These are phyloP conservation scores for Pestalotiopsis sp. DNA, from an alignment of 2,329 filamentous ascomycete genomes.

Conservation along the genomic window DNA sequence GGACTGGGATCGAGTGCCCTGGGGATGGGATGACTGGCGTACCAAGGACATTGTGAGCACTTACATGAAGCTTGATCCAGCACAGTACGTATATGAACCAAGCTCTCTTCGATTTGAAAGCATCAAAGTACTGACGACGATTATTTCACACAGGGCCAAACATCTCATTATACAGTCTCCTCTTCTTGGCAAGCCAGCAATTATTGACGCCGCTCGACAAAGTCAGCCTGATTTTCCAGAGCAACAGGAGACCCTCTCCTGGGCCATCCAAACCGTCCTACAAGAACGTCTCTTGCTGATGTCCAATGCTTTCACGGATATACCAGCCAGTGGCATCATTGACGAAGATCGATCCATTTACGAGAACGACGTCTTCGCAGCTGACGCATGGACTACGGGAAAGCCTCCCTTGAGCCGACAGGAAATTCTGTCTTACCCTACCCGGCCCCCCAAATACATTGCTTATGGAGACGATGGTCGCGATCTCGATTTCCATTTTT, in stretches of 20 bases:
- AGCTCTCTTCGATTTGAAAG: not conserved
- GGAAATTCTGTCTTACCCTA: constrained; percentile 21
- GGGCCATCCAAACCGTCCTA: constrained; percentile 28
- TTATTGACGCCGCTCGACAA: constrained; percentile 44
- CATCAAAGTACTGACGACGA: not conserved
- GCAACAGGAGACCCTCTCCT: constrained; percentile 33
- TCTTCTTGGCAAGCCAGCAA: constrained; percentile 45
- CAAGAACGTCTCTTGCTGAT: constrained; percentile 27
- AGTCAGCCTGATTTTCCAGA: constrained; percentile 44
- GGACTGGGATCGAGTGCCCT: constrained; percentile 22
- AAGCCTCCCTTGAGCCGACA: constrained; percentile 22
- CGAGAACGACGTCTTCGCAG: constrained; percentile 19
- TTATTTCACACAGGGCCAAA: constrained; percentile 35
- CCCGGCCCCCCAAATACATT: constrained; percentile 18
- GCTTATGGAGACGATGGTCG: constrained; percentile 28
- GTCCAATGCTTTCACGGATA: constrained; percentile 13
- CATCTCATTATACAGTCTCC: constrained; percentile 50
- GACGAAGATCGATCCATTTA: constrained; percentile 25
- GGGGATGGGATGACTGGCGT: constrained; percentile 28
- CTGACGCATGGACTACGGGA: constrained; percentile 24
- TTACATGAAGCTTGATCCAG: constrained; percentile 51
- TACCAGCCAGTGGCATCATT: constrained; percentile 28
- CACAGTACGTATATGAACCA: constrained; percentile 29
- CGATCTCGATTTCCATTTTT: constrained; percentile 6
- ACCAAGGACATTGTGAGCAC: constrained; percentile 37